Base-by-base conservation (phyloP, 306 rosid genomes). In the Vicia villosa region DNA sequence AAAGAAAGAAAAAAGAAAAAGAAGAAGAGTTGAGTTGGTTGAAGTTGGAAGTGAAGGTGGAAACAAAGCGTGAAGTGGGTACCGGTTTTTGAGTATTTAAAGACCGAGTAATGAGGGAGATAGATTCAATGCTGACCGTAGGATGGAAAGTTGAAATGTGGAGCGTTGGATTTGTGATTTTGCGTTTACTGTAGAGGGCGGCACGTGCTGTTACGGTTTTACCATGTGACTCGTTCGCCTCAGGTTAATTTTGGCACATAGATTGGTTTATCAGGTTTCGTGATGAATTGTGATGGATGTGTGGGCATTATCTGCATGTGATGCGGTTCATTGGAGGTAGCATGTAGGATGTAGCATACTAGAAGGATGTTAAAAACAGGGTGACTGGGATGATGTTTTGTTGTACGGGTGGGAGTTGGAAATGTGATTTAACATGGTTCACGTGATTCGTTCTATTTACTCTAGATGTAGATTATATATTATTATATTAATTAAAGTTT, bases 141-240 rank as follows among this genome's bases (percentile, higher is more conserved):
- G 0, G 90, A 85, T 92, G 3, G 2, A 0, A 10, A 8, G 4
- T 1, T 15, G 19, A 1, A 3, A 40, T 47, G 10, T 1, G 10
- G 7, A 56, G 87, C 79, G 81, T 82, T 51, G 4, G 83, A 82
- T 24, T n/a, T n/a, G n/a, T n/a, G 2, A n/a, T n/a, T n/a, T n/a
- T n/a, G n/a, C n/a, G n/a, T n/a, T n/a, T n/a, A n/a, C n/a, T n/a
- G n/a, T n/a, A n/a, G n/a, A 60, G 86, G 73, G 68, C 80, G 88
- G 91, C 96, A 89, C 92, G 96, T 89, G 98, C 88, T 73, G 61
- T 65, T 47, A 62, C 42, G 45, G 17, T 47, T 16, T 63, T 59
- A 10, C 50, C 69, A 51, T 59, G 68, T 37, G 77, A 72, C 79
- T 63, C 37, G 63, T 42, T 65, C 79, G 8, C 45, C 0, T 47